Base-by-base conservation (phyloP, 306 rosid species). In the Vigna angularis region DNA sequence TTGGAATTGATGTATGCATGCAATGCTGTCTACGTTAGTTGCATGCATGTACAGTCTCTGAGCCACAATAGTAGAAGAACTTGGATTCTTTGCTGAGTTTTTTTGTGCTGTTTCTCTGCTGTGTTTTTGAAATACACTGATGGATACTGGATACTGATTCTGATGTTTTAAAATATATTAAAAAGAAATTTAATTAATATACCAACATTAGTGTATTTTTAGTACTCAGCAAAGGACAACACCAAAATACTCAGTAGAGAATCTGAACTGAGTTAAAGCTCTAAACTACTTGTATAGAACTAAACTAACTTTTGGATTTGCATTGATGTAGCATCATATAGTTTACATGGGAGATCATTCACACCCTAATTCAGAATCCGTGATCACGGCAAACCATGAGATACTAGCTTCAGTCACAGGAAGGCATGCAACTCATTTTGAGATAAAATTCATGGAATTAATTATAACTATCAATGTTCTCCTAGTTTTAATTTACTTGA, bases 341-440 rank as follows among this genome's bases (percentile, higher is more conserved):
- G 81, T 91, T 55, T 91, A 91, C 82, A 85, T 88, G 86, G 93
- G 92, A 84, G 89, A 83, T 66, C 92, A 86, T 70, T 85, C 87
- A 49, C 90, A 88, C 70, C 86, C 90, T 52, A 89, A 83, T 81
- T 83, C 90, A 5, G 86, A 91, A 79, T 82, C 87, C 7, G 92
- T 83, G 49, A 44, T 89, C 77, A 75, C 83, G 73, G 91, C 84
- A 42, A 91, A 89, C 83, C 97, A 86, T 81, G 82, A 91, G 70
- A 80, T 87, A 32, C 85, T 89, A 70, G 80, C 93, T 78, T 85
- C 92, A 50, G 87, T 88, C 56, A 83, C 86, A 7, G 91, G 90
- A 77, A 88, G 92, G 92, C 26, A 88, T 68, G 81, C 0, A 68
- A 62, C 66, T 52, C 20, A 55, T 9, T 30, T 42, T 52, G 65